Evolutionary conservation across 2,329 filamentous ascomycete genomes (phyloP).

Genomic region (Drechmeria coniospora): DNA sequence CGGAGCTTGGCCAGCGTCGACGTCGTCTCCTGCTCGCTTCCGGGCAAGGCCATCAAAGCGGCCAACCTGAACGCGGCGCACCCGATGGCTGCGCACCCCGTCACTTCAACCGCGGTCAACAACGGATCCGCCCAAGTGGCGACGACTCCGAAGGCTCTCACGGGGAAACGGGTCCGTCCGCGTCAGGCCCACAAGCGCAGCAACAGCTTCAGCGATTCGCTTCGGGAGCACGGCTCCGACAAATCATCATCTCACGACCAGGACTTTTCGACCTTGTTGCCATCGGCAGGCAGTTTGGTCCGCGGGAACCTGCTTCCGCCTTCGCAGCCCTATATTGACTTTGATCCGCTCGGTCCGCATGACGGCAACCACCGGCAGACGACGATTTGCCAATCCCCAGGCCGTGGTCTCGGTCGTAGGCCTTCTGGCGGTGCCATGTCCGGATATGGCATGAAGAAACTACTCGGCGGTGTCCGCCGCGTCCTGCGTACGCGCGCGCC

Average conservation of each 20-base stretch:
- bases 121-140: slow-evolving; percentile 35
- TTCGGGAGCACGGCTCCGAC: slow-evolving; percentile 50
- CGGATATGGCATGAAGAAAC: slow-evolving; percentile 65
- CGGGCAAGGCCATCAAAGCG: slow-evolving; percentile 31
- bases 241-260: slow-evolving; percentile 35
- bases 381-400: slow-evolving; percentile 31
- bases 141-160: slow-evolving; percentile 40
- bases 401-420: slow-evolving; percentile 20
- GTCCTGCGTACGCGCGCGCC: slow-evolving; percentile 52
- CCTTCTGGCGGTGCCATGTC: slow-evolving; percentile 45
- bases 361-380: slow-evolving; percentile 34
- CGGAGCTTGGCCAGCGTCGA: slow-evolving; percentile 44
- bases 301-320: slow-evolving; percentile 76
- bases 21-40: slow-evolving; percentile 48
- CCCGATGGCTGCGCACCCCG: slow-evolving; percentile 39
- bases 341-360: slow-evolving; percentile 35
- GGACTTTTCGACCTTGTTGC: slow-evolving; percentile 44
- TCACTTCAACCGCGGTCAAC: slow-evolving; percentile 32
- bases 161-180: slow-evolving; percentile 43
- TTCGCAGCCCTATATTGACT: slow-evolving; percentile 63
- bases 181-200: slow-evolving; percentile 60
- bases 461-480: slow-evolving; percentile 74
- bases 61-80: slow-evolving; percentile 23
- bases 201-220: slow-evolving; percentile 73
- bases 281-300: slow-evolving; percentile 71